These are phyloP conservation scores for Phytophthora ramorum DNA, from an alignment of 352 stramenopile genomes.

Conservation along the genomic window DNA sequence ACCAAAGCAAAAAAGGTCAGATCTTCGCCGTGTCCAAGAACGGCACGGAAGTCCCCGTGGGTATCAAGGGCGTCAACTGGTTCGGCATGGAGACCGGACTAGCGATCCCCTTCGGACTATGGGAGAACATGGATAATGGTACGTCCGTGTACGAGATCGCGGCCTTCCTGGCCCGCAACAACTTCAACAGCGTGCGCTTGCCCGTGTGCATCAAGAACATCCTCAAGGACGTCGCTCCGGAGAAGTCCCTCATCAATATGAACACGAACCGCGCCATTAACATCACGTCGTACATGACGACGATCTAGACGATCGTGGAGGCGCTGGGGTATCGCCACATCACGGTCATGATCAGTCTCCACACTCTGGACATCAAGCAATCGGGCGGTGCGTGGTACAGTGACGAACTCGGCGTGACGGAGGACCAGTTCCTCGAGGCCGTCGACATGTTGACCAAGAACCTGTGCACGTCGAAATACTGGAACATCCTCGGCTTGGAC, in stretches of 20 bases:
- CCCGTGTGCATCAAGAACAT: slow-evolving; percentile 68
- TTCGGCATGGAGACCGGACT: slow-evolving; percentile 76
- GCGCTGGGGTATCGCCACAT: slow-evolving; percentile 66
- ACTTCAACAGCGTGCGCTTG: slow-evolving; percentile 69
- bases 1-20: slow-evolving; percentile 61
- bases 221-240: slow-evolving; percentile 45
- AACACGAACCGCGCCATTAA: slow-evolving; percentile 72
- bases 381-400: slow-evolving; percentile 71
- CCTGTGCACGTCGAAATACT: slow-evolving; percentile 59
- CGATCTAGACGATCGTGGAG: slow-evolving; percentile 57
- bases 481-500: slow-evolving; percentile 71
- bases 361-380: slow-evolving; percentile 52
- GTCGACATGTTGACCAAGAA: slow-evolving; percentile 66
- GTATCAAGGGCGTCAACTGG: slow-evolving; percentile 76
- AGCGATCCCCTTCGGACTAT: slow-evolving; percentile 66
- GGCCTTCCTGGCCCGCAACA: slow-evolving; percentile 66
- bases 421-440: slow-evolving; percentile 59
- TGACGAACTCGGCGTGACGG: slow-evolving; percentile 44
- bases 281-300: slow-evolving; percentile 63
- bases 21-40: slow-evolving; percentile 55
- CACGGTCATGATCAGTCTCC: slow-evolving; percentile 70
- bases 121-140: slow-evolving; percentile 77
- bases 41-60: slow-evolving; percentile 55
- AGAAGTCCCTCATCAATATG: slow-evolving; percentile 57
- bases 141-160: slow-evolving; percentile 77